Percentiles rank a stretch among this genome's conserved stretches.
Evolutionary conservation across 2,329 filamentous ascomycete species (phyloP).

Genomic region (Microdochium trichocladiopsis): DNA sequence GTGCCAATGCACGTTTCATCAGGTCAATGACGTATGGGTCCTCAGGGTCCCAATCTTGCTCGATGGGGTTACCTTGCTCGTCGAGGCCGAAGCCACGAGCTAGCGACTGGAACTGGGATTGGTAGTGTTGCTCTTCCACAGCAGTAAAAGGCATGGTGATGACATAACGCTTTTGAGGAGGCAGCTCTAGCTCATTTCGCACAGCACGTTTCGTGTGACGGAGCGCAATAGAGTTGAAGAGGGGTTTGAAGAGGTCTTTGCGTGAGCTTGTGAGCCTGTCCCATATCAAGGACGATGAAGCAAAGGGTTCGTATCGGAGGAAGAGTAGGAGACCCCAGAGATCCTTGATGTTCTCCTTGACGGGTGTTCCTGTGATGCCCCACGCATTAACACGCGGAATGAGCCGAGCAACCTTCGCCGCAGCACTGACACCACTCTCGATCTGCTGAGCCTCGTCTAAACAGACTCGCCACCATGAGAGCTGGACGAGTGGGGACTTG

Average conservation of each 20-base stretch:
- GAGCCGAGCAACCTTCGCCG: constrained; percentile 70
- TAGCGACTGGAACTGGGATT: constrained; percentile 68
- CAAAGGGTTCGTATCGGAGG: constrained; percentile 71
- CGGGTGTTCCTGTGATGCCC: constrained; percentile 87
- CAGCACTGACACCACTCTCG: constrained; percentile 78
- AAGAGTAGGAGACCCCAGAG: constrained; percentile 77
- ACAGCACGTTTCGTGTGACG: constrained; percentile 82
- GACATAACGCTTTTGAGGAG: constrained; percentile 76
- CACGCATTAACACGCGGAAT: constrained; percentile 84
- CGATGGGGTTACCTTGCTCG: constrained; percentile 52
- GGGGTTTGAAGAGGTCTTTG: constrained; percentile 54
- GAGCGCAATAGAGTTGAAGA: constrained; percentile 68
- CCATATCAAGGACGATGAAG: constrained; percentile 59
- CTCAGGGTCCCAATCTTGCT: constrained; percentile 58
- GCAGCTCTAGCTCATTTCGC: constrained; percentile 70
- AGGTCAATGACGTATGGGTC: constrained; percentile 48
- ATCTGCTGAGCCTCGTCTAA: constrained; percentile 86
- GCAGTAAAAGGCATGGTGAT: constrained; percentile 87
- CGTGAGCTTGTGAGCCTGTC: constrained; percentile 54
- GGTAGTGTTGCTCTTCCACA: constrained; percentile 87
- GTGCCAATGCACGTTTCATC: constrained; percentile 75
- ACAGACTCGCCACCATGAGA: constrained; percentile 83
- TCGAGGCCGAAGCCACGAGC: constrained; percentile 61
- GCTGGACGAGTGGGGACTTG: constrained; percentile 69
- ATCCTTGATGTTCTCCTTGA: constrained; percentile 72